Base-by-base conservation (phyloP, 495 filamentous ascomycete genomes). In the Aspergillus panamensis region DNA sequence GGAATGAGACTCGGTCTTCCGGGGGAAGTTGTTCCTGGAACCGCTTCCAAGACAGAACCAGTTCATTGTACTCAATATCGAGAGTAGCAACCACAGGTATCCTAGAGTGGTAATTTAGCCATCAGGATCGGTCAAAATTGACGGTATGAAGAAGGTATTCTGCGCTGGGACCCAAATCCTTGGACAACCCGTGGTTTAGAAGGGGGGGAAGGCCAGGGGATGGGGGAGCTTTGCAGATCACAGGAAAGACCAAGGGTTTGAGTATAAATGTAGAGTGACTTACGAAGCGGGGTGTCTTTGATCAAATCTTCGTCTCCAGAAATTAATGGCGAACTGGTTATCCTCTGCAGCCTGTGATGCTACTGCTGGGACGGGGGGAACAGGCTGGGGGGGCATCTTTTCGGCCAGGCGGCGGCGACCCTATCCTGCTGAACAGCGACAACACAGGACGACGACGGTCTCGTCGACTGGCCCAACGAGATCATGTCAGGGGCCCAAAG, bases 11-110 rank as follows among this genome's bases (percentile, higher is more conserved):
- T 35, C 65, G 70, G 45, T 76, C 66, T 16, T 69, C 60, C 19
- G 66, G 57, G 3, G 67, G 65, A 10, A 79, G 62, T 37, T 66
- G 60, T 14, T 70, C 66, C 32, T 72, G 67, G 53, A 80, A 77
- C 14, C 66, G 52, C 56, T 71, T 74, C 76, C 77, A 80, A 2
- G 75, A 69, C 51, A 70, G 66, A 32, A 64, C 69, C 31, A 80
- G 64, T 62, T 77, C 75, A 57, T 73, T 76, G 39, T 69, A 69
- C 69, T 79, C 76, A 54, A 77, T 65, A 57, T 80, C 76, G 48
- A 80, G 72, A 57, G 66, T 65, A 13, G 69, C 67, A 60, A 76
- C 71, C 8, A 66, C 63, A 12, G 70, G 65, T 32, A 71, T 65
- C 8, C 74, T 77, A 39, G 20, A 44, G 6, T 5, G 3, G n/a